These are phyloP conservation scores for Amborella trichopoda DNA, from an alignment of 164 flowering plant genomes.

Conservation along the genomic window DNA sequence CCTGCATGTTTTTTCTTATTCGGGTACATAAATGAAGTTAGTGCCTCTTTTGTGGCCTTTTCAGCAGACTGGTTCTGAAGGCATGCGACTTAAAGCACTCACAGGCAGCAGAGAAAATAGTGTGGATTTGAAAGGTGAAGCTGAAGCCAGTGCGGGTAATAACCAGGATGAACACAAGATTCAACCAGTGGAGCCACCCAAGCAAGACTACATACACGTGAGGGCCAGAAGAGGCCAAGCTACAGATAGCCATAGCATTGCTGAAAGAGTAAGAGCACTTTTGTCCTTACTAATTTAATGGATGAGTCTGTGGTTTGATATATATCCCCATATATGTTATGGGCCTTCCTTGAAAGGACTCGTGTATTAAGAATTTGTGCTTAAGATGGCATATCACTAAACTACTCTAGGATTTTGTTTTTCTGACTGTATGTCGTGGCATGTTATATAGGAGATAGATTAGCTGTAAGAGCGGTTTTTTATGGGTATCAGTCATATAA, in stretches of 20 bases:
- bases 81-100: conserved; percentile 35
- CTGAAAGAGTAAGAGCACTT: conserved; percentile 64
- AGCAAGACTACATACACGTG: conserved; percentile 82
- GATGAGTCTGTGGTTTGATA: neutral
- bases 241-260: conserved; percentile 96
- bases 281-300: neutral
- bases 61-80: conserved; percentile 30
- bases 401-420: neutral
- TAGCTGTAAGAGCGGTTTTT: neutral
- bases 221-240: conserved; percentile 99
- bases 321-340: neutral
- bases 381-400: neutral
- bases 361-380: neutral
- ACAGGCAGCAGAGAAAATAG: conserved; percentile 32
- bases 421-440: neutral
- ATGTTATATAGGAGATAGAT: neutral
- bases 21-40: too few species aligned
- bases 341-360: neutral
- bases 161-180: conserved; percentile 18
- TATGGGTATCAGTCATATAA: neutral
- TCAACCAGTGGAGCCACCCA: conserved; percentile 52
- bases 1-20: too few species aligned
- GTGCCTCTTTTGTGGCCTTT: too few species aligned
- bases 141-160: conserved; percentile 37
- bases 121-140: conserved; percentile 42